Evolutionary conservation across 805 yeast species (phyloP).

Genomic region (Lachancea sp.): DNA sequence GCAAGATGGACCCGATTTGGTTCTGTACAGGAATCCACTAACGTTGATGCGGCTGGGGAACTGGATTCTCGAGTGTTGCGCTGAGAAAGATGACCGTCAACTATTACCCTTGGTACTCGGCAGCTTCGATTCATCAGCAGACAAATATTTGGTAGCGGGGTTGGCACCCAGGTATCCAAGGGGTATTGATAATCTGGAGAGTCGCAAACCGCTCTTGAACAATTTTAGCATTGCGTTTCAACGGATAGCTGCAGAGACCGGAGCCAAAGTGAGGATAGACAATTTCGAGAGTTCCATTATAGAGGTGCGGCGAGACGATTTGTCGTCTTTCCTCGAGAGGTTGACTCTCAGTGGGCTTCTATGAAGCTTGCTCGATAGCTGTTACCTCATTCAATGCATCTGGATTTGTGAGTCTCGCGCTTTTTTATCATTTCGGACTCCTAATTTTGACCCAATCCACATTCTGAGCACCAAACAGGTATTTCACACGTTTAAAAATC

Average conservation of each 20-base stretch:
- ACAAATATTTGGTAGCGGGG: conserved; percentile 83
- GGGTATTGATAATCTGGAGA: conserved; percentile 32
- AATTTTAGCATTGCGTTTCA: conserved; percentile 90
- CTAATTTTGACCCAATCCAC: no score
- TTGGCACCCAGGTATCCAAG: conserved; percentile 75
- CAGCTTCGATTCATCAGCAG: conserved; percentile 62
- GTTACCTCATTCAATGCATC: neutral
- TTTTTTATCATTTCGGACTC: neutral
- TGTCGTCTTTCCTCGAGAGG: conserved; percentile 79
- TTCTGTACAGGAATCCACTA: conserved; percentile 76
- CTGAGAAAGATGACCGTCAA: conserved; percentile 61
- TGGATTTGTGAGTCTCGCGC: neutral
- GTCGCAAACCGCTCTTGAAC: conserved; percentile 49
- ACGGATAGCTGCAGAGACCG: conserved; percentile 73
- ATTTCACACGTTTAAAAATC: no score
- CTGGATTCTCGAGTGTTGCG: conserved; percentile 87
- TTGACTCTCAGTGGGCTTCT: conserved; percentile 67
- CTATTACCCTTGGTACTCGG: conserved; percentile 82
- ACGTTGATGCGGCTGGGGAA: conserved; percentile 77
- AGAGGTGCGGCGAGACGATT: conserved; percentile 81
- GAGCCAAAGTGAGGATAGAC: conserved; percentile 85
- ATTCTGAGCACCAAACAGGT: no score
- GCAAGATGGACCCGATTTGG: conserved; percentile 80
- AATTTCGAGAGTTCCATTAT: conserved; percentile 93
- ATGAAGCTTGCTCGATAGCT: conserved; percentile 11